Percentiles rank a stretch among this genome's conserved stretches.
These are phyloP conservation scores for Picea abies DNA, from an alignment of 83 land plant genomes.

Conservation along the genomic window DNA sequence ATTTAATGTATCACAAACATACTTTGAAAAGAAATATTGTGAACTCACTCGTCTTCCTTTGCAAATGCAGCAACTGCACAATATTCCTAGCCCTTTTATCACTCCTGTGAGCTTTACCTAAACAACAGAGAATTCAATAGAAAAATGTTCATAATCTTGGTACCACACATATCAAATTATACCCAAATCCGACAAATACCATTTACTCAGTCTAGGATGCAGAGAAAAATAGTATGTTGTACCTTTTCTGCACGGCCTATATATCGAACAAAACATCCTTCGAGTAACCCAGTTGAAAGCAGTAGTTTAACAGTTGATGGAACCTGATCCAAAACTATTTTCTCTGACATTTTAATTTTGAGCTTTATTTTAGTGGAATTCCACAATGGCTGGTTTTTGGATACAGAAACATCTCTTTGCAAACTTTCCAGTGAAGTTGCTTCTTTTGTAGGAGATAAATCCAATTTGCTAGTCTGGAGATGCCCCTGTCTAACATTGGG, in stretches of 20 bases:
- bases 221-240: neutral
- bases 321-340: slow-evolving; percentile 28
- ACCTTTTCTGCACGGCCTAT: slow-evolving; percentile 8
- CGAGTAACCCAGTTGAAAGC: slow-evolving; percentile 65
- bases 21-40: neutral
- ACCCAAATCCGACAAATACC: neutral
- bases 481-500: neutral
- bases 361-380: slow-evolving; percentile 24
- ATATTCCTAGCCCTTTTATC: neutral
- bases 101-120: slow-evolving; percentile 10
- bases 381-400: slow-evolving; percentile 13
- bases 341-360: slow-evolving; percentile 53
- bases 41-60: slow-evolving; percentile 7
- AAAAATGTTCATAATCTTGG: neutral
- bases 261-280: slow-evolving; percentile 31
- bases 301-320: slow-evolving; percentile 48
- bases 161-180: neutral
- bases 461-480: slow-evolving; percentile 1
- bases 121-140: neutral
- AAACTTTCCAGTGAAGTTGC: slow-evolving; percentile 8
- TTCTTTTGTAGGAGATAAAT: neutral
- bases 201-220: neutral
- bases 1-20: neutral
- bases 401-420: slow-evolving; percentile 14
- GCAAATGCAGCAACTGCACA: slow-evolving; percentile 4